These are phyloP conservation scores for Tylopilus sp. DNA, from an alignment of 768 basidiomycete genomes.

Conservation along the genomic window DNA sequence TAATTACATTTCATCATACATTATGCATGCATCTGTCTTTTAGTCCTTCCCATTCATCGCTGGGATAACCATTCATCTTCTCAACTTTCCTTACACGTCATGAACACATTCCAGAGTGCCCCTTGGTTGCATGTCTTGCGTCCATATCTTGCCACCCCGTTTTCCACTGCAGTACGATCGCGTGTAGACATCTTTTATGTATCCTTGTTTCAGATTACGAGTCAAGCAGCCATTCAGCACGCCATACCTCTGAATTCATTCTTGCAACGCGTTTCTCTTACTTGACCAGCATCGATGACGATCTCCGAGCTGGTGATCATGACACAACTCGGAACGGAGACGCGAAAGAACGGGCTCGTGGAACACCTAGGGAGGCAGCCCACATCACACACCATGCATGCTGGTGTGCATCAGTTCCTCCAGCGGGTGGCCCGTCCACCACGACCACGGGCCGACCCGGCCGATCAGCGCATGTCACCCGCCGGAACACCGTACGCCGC, in stretches of 20 bases:
- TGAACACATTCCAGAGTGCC: neutral
- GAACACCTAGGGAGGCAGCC: no score
- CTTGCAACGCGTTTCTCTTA: neutral
- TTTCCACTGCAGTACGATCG: neutral
- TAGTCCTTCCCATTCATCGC: neutral
- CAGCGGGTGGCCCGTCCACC: no score
- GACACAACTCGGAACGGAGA: neutral
- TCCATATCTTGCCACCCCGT: neutral
- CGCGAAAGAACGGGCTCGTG: neutral
- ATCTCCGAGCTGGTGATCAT: neutral
- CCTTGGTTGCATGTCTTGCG: neutral
- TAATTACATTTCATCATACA: slow-evolving; percentile 2
- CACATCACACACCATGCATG: no score
- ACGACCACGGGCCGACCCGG: no score
- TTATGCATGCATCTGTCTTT: neutral
- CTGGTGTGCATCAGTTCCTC: no score
- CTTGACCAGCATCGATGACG: no score
- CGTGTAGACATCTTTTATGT: slow-evolving; percentile 1
- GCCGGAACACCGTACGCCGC: no score
- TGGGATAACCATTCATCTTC: neutral
- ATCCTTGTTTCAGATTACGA: slow-evolving; percentile 3
- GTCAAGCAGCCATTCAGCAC: slow-evolving; percentile 1
- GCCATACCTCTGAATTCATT: neutral
- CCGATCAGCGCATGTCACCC: no score
- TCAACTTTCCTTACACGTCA: neutral